These are phyloP conservation scores for Ophiostoma pallidulum DNA, from an alignment of 2,329 filamentous ascomycete genomes.

Conservation along the genomic window DNA sequence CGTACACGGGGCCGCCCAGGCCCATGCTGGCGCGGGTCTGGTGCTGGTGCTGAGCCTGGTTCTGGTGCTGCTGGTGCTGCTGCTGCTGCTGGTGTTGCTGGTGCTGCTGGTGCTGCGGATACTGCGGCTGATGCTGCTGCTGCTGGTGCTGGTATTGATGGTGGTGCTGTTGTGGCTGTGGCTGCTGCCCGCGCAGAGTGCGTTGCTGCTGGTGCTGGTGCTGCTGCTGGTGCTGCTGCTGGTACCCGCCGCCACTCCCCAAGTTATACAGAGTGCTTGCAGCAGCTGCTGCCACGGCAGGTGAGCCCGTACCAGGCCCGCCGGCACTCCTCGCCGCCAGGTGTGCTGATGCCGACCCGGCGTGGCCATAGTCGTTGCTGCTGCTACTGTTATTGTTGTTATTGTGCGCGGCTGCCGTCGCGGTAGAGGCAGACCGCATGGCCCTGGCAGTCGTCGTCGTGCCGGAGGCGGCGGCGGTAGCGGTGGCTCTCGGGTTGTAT, in stretches of 20 bases:
- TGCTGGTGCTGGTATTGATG: conserved; percentile 31
- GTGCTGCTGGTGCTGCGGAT: conserved; percentile 19
- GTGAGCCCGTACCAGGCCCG: no score
- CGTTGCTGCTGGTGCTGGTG: conserved; percentile 14
- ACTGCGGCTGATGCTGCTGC: conserved; percentile 18
- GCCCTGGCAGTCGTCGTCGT: neutral
- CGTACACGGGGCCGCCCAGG: neutral
- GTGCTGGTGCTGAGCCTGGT: conserved; percentile 29
- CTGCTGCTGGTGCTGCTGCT: conserved; percentile 18
- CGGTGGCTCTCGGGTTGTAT: neutral
- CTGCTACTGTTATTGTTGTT: conserved; percentile 19
- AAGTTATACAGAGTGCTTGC: neutral
- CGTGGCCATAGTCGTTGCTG: conserved; percentile 21
- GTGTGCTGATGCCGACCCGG: conserved; percentile 29
- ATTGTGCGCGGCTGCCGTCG: neutral
- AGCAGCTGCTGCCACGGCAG: neutral
- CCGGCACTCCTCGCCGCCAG: conserved; percentile 13
- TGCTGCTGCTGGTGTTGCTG: conserved; percentile 19
- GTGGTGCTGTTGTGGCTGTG: conserved; percentile 27
- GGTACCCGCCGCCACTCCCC: conserved; percentile 6
- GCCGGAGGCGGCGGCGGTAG: no score
- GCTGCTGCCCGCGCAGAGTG: conserved; percentile 24
- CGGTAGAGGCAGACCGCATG: neutral
- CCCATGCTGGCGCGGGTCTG: conserved; percentile 14
- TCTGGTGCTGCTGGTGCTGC: conserved; percentile 22